A percentile compares a stretch with the other conserved stretches of the same genome.
Evolutionary conservation across 805 yeast genomes (phyloP).

Genomic region (Blastobotrys muscicola): DNA sequence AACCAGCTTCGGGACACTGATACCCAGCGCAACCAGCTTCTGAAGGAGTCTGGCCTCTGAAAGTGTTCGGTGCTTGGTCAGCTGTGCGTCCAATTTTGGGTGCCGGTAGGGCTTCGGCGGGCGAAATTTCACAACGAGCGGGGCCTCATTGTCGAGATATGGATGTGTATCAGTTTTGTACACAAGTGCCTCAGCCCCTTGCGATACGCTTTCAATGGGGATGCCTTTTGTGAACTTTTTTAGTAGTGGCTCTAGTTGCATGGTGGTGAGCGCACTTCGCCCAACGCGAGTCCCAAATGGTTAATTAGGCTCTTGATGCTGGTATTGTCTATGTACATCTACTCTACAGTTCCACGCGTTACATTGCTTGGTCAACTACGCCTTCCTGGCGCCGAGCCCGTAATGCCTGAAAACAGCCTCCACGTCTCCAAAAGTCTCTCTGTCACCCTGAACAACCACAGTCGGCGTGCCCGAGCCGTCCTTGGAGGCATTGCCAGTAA

Average conservation of each 20-base stretch:
- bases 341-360: too few relatives aligned
- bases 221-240: constrained; percentile 23
- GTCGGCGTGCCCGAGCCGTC: constrained; percentile 65
- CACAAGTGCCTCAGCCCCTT: constrained; percentile 88
- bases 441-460: constrained; percentile 78
- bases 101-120: constrained; percentile 91
- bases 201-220: constrained; percentile 52
- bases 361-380: not conserved
- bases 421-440: constrained; percentile 81
- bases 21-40: constrained; percentile 40
- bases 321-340: not conserved
- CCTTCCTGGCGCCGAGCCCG: constrained; percentile 52
- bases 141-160: constrained; percentile 31
- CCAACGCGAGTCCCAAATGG: too few relatives aligned
- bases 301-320: not conserved
- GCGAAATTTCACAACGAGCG: constrained; percentile 68
- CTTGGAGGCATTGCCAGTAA: constrained; percentile 52
- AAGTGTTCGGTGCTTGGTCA: constrained; percentile 72
- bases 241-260: constrained; percentile 10
- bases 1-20: constrained; percentile 64
- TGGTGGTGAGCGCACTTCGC: too few relatives aligned
- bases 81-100: constrained; percentile 61
- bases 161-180: constrained; percentile 60
- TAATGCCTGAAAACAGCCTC: constrained; percentile 51
- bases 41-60: constrained; percentile 75